Evolutionary conservation across 495 filamentous ascomycete genomes (phyloP).

Genomic region (Opeltia flavorubescens): DNA sequence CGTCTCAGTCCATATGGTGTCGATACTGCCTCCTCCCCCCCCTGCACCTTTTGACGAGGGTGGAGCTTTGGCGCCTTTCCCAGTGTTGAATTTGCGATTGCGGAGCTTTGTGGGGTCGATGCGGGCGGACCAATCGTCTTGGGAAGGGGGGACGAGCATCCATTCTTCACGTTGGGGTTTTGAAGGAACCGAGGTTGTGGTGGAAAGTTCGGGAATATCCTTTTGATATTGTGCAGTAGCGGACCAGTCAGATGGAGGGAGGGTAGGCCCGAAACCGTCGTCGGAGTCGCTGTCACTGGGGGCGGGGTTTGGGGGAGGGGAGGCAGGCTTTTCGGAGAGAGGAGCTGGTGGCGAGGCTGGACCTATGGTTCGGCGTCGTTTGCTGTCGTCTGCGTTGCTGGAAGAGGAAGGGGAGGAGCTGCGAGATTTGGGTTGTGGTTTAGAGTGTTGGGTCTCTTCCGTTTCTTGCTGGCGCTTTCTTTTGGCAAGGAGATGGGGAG

Average conservation of each 20-base stretch:
- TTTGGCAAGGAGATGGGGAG: conserved; percentile 24
- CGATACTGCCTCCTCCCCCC: conserved; percentile 21
- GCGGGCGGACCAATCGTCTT: conserved; percentile 44
- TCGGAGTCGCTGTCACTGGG: conserved; percentile 26
- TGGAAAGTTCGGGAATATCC: conserved; percentile 12
- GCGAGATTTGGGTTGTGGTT: not conserved
- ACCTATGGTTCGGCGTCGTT: conserved; percentile 34
- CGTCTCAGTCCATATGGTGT: conserved; percentile 78
- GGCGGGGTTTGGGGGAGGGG: conserved; percentile 21
- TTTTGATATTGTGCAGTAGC: conserved; percentile 12
- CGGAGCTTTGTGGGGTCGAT: conserved; percentile 76
- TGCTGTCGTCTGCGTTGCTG: conserved; percentile 19
- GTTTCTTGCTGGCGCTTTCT: conserved; percentile 23
- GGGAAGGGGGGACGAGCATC: conserved; percentile 80
- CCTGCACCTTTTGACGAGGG: conserved; percentile 16
- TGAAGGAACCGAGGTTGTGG: conserved; percentile 21
- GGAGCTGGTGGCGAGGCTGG: conserved; percentile 39
- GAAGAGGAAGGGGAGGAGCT: conserved; percentile 15
- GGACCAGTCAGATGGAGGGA: conserved; percentile 41
- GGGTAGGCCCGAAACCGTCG: conserved; percentile 69
- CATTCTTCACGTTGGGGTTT: conserved; percentile 65
- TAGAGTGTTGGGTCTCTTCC: conserved; percentile 3
- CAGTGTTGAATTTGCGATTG: conserved; percentile 71
- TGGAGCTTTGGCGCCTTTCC: conserved; percentile 39
- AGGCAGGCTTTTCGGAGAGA: conserved; percentile 32